Conservation (phyloP, 371 early-diverging fungal species). For the Zychaea mexicana region DNA sequence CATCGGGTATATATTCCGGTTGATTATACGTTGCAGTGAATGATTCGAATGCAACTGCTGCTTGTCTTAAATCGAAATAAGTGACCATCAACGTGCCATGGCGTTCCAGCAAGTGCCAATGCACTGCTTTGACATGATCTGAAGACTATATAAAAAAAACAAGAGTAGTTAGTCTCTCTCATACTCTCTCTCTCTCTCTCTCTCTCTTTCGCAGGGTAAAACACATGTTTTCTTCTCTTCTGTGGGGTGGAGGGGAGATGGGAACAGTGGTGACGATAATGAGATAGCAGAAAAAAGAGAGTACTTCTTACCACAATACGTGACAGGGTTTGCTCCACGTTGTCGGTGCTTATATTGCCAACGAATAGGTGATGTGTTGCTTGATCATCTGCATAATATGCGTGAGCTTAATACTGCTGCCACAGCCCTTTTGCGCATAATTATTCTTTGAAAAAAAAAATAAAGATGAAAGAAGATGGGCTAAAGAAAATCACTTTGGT, state of each 20-base stretch:
- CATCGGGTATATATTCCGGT: neutral
- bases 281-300: too few species aligned
- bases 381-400: too few species aligned
- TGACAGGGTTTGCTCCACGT: neutral
- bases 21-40: neutral
- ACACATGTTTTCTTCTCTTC: too few species aligned
- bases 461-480: neutral
- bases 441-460: too few species aligned
- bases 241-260: too few species aligned
- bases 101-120: conserved; percentile 2
- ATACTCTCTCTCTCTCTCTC: too few species aligned
- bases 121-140: conserved; percentile 8
- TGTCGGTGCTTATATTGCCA: neutral
- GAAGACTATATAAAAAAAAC: neutral
- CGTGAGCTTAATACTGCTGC: too few species aligned
- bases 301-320: neutral
- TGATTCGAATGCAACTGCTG: neutral
- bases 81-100: neutral
- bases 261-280: too few species aligned
- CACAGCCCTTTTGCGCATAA: too few species aligned
- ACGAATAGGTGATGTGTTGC: neutral
- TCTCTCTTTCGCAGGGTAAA: neutral
- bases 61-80: conserved; percentile 10
- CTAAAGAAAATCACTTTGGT: neutral
- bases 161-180: too few species aligned